phyloP scores from a whole-genome alignment of 177 flowering plant genomes.

The Telopea speciosissima region DNA sequence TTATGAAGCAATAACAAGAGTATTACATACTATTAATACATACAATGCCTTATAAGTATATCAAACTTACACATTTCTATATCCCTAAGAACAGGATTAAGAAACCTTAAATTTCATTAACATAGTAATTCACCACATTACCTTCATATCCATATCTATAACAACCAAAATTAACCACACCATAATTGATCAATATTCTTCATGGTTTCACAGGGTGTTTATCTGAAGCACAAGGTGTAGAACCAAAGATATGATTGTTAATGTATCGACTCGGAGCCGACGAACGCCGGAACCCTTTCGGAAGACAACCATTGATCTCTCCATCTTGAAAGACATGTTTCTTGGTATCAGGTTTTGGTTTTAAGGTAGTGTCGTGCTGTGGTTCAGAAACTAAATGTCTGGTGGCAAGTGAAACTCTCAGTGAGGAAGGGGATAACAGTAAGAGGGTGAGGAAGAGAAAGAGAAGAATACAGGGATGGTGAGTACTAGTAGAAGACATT shows the following conservation, averaged over 20 bases:
- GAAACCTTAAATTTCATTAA: background rate
- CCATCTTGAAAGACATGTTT: background rate
- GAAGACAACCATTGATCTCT: constrained; percentile 35
- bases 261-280: constrained; percentile 58
- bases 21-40: too few relatives aligned
- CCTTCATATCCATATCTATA: too few relatives aligned
- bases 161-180: too few relatives aligned
- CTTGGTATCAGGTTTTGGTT: constrained; percentile 9
- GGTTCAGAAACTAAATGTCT: constrained; percentile 14
- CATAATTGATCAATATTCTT: background rate
- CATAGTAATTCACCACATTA: background rate
- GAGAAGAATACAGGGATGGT: constrained; percentile 1
- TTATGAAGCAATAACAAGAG: too few relatives aligned
- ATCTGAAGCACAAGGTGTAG: constrained; percentile 18
- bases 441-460: constrained; percentile 14
- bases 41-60: too few relatives aligned
- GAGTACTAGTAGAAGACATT: constrained; percentile 13
- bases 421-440: constrained; percentile 14
- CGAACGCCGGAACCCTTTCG: constrained; percentile 41
- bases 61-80: background rate
- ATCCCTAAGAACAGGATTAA: background rate
- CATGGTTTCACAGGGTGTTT: constrained; percentile 10
- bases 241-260: constrained; percentile 28
- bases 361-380: constrained; percentile 6
- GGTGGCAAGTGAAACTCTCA: constrained; percentile 6